These are phyloP conservation scores for Penicillium verrucosum DNA, from an alignment of 2,329 filamentous ascomycete genomes.

Conservation along the genomic window DNA sequence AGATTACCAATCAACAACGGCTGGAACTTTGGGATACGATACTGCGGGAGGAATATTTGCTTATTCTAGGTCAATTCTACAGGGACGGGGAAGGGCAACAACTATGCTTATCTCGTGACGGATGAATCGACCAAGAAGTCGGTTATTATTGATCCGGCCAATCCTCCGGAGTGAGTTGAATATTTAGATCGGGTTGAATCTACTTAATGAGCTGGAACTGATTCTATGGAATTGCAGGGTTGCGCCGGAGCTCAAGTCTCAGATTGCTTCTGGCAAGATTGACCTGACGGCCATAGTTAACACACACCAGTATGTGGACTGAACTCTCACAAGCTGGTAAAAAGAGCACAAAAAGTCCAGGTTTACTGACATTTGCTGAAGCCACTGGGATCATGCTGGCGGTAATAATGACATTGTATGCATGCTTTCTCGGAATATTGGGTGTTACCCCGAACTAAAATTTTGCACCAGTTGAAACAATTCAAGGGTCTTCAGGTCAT, in stretches of 20 bases:
- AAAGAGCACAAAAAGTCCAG: neutral
- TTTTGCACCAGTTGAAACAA: constrained; percentile 50
- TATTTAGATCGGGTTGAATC: neutral
- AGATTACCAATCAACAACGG: neutral
- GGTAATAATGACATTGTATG: constrained; percentile 79
- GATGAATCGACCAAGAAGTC: constrained; percentile 50
- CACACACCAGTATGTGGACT: constrained; percentile 78
- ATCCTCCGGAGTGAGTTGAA: constrained; percentile 48
- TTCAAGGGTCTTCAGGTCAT: constrained; percentile 70
- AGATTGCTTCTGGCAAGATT: constrained; percentile 67
- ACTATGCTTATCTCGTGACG: constrained; percentile 52
- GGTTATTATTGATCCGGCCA: constrained; percentile 51
- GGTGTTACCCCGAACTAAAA: neutral
- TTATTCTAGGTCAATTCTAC: neutral
- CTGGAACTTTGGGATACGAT: neutral
- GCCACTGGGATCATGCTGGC: constrained; percentile 91
- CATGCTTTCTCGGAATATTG: neutral
- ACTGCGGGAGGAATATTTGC: neutral
- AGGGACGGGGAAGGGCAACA: constrained; percentile 46
- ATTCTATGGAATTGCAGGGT: constrained; percentile 46
- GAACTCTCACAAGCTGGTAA: neutral
- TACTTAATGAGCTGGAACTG: neutral
- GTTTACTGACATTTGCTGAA: constrained; percentile 39
- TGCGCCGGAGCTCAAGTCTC: constrained; percentile 65
- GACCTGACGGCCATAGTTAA: constrained; percentile 90